Evolutionary conservation across 768 basidiomycete species (phyloP), one percentile per base, ranked within the genome.

Genomic region (Russula vinacea): DNA sequence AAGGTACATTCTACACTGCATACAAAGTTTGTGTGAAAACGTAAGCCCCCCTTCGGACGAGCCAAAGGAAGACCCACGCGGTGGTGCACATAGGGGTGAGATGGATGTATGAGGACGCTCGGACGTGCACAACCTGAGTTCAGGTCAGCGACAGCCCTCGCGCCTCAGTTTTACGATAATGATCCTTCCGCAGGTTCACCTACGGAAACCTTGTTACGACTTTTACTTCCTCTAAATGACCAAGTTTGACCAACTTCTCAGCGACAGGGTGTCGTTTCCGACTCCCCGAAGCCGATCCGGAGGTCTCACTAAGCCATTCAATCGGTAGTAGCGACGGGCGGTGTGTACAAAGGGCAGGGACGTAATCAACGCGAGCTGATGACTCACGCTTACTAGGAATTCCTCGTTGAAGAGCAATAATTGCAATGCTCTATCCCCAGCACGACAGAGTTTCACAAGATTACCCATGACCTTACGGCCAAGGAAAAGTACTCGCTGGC

Each of bases 371-470:
- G 85, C 83, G 80, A 87, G 87, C 85, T 89, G 86, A 87, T 88
- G 85, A 89, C 86, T 87, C 83, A 81, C 83, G 83, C 82, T 87
- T 89, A 88, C 87, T 87, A 87, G 85, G 86, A 82, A 89, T 88
- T 88, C 87, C 86, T 88, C 83, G 85, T 88, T 89, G 86, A 89
- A 88, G 88, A 88, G 86, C 87, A 84, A 89, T 88, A 89, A 87
- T 88, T 88, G 84, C 87, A 89, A 87, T 87, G 85, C 86, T 88
- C 87, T 86, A 88, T 88, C 86, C 86, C 87, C 85, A 86, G 83
- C 84, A 86, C 82, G 83, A 85, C 83, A 80, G 80, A 82, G 83
- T 85, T 85, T 86, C 83, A 86, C 83, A 85, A 84, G 84, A 84
- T 85, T 86, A 84, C 84, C 84, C 83, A 79, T 58, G 80, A 80